phyloP scores from a whole-genome alignment of 2,329 filamentous ascomycete genomes.

The Alternaria brassicicola region DNA sequence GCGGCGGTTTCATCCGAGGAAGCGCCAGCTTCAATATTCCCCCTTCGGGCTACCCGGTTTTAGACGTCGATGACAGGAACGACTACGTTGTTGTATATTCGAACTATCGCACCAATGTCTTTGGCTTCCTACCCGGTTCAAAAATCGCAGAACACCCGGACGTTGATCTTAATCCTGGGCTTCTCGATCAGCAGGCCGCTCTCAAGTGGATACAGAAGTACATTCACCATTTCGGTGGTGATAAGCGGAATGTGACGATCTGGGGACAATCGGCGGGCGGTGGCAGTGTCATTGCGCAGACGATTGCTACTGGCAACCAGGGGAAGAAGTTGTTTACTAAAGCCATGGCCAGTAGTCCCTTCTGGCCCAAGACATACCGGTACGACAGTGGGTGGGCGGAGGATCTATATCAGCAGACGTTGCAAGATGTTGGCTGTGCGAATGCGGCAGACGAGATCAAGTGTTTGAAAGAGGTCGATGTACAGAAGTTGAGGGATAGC shows the following conservation, averaged over 20 bases:
- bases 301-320: conserved; percentile 56
- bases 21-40: conserved; percentile 62
- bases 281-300: conserved; percentile 60
- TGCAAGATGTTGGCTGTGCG: conserved; percentile 56
- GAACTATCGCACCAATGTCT: conserved; percentile 64
- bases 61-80: conserved; percentile 60
- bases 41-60: conserved; percentile 62
- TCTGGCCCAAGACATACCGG: conserved; percentile 65
- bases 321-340: conserved; percentile 56
- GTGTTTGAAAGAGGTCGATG: conserved; percentile 62
- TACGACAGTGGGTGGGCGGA: conserved; percentile 60
- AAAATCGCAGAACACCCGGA: conserved; percentile 54
- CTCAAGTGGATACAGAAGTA: conserved; percentile 62
- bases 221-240: conserved; percentile 61
- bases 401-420: conserved; percentile 56
- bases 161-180: conserved; percentile 58
- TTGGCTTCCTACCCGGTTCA: conserved; percentile 61
- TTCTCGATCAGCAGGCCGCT: conserved; percentile 60
- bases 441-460: conserved; percentile 51
- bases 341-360: conserved; percentile 61
- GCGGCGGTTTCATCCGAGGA: conserved; percentile 66
- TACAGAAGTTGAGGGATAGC: conserved; percentile 61
- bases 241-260: conserved; percentile 59
- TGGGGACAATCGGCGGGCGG: conserved; percentile 63
- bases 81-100: conserved; percentile 60